These are phyloP conservation scores for Picochlorum sp. DNA, from an alignment of 139 green algal genomes.

Conservation along the genomic window DNA sequence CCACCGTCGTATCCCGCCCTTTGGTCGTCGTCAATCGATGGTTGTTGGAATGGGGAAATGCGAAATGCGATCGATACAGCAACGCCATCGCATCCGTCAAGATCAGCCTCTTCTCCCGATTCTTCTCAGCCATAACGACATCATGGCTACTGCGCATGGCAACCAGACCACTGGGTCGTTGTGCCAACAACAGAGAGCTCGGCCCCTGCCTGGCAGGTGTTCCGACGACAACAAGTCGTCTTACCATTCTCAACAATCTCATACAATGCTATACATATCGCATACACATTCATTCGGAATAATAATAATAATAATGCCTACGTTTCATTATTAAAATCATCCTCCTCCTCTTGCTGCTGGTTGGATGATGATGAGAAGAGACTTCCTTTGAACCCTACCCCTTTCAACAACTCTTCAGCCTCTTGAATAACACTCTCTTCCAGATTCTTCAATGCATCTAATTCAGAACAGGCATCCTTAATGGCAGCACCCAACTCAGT, in stretches of 20 bases:
- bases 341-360: not conserved
- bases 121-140: not conserved
- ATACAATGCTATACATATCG: not conserved
- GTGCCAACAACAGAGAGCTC: no score
- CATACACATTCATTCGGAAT: no score
- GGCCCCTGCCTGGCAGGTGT: no score
- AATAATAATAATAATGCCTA: no score
- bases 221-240: no score
- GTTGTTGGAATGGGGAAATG: constrained; percentile 17
- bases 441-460: constrained; percentile 24
- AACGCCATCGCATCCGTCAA: constrained; percentile 44
- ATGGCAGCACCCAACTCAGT: constrained; percentile 30
- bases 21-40: constrained; percentile 15
- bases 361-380: constrained; percentile 9
- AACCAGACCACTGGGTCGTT: not conserved
- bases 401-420: constrained; percentile 26
- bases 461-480: constrained; percentile 22
- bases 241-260: not conserved
- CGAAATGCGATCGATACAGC: constrained; percentile 49
- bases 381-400: constrained; percentile 23
- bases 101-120: constrained; percentile 31
- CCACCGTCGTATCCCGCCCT: constrained; percentile 38
- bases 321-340: no score
- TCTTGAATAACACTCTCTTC: constrained; percentile 21
- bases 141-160: not conserved